Conservation (phyloP, 2,329 filamentous ascomycete genomes). For the Penicillium nordicum region DNA sequence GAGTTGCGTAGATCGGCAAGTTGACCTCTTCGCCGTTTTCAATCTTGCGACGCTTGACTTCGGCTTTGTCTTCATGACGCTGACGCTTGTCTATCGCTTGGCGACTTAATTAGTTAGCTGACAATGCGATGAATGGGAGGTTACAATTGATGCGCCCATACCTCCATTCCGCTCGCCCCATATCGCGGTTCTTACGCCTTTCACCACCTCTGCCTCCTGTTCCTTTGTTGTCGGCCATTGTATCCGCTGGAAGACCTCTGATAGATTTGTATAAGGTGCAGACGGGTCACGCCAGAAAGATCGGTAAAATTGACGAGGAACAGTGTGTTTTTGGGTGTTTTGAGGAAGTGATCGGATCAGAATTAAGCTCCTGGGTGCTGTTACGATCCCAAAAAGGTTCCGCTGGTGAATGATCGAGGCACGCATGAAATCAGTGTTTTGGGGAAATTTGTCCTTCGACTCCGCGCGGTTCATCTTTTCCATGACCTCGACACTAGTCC, state of each 20-base stretch:
- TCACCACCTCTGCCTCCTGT: constrained; percentile 34
- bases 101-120: constrained; percentile 53
- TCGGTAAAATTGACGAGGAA: not conserved
- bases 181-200: constrained; percentile 61
- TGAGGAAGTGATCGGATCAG: not conserved
- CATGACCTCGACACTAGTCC: constrained; percentile 8
- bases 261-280: constrained; percentile 12
- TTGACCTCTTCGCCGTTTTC: constrained; percentile 44
- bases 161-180: constrained; percentile 65
- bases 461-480: constrained; percentile 6
- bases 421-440: constrained; percentile 8
- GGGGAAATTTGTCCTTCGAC: constrained; percentile 9
- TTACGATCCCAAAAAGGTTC: constrained; percentile 13
- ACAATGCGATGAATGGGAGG: constrained; percentile 8
- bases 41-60: constrained; percentile 55
- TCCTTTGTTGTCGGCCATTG: constrained; percentile 37
- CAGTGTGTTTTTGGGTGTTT: not conserved
- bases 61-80: constrained; percentile 50
- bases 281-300: not conserved
- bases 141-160: constrained; percentile 39
- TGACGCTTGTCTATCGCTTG: constrained; percentile 52
- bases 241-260: constrained; percentile 19
- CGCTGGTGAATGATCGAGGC: constrained; percentile 19
- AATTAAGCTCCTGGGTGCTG: not conserved
- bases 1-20: constrained; percentile 53